A percentile compares a stretch with the other conserved stretches of the same genome.
Evolutionary conservation across 257 asterid genomes (phyloP).

Genomic region (Rehmannia glutinosa): DNA sequence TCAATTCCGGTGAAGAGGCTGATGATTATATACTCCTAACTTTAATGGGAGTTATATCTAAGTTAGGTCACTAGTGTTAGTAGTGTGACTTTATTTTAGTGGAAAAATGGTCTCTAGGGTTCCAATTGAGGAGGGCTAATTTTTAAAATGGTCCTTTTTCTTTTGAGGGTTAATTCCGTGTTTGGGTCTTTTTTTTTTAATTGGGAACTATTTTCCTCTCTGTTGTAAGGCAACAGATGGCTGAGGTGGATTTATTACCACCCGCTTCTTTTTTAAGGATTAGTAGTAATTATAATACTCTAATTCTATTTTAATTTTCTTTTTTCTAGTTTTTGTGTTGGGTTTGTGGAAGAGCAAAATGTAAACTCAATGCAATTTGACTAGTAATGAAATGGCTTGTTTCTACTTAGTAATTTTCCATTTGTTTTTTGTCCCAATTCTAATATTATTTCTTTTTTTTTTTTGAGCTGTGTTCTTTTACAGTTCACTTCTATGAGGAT

Average conservation of each 20-base stretch:
- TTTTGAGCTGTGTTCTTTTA: too few relatives aligned
- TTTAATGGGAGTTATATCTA: too few relatives aligned
- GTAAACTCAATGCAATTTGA: conserved; percentile 26
- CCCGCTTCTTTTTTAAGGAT: conserved; percentile 39
- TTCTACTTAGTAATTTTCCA: background rate
- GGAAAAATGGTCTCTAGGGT: conserved; percentile 17
- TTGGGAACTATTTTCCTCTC: background rate
- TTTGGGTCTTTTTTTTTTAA: background rate
- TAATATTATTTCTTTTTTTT: too few relatives aligned
- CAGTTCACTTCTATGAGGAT: too few relatives aligned
- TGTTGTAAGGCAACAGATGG: conserved; percentile 20
- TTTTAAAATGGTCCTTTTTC: conserved; percentile 33
- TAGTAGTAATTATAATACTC: background rate
- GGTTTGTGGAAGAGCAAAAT: conserved; percentile 20
- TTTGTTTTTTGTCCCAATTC: background rate
- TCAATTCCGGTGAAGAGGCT: conserved; percentile 41
- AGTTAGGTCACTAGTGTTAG: too few relatives aligned
- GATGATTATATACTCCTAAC: background rate
- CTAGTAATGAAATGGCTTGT: conserved; percentile 32
- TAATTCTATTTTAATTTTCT: background rate
- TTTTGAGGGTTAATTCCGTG: conserved; percentile 13
- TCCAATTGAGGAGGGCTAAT: conserved; percentile 27
- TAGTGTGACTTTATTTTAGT: background rate
- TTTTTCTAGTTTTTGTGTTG: background rate
- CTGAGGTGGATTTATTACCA: conserved; percentile 51